Evolutionary conservation across 2,329 filamentous ascomycete species (phyloP).

Genomic region (Ramularia collo-cygni): DNA sequence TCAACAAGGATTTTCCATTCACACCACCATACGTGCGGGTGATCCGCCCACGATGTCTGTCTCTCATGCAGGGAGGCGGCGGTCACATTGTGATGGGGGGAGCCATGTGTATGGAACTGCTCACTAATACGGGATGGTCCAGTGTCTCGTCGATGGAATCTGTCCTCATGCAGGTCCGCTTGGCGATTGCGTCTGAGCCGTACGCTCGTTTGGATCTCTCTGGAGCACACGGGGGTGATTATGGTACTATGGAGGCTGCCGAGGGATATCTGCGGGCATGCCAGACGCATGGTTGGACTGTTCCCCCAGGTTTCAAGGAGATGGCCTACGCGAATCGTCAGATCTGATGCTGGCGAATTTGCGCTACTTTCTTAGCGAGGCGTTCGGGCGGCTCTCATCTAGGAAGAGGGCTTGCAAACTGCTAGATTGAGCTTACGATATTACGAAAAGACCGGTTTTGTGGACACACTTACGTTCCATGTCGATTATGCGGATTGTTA

Average conservation of each 20-base stretch:
- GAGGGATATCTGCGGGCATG: slow-evolving; percentile 67
- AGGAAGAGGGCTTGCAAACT: too few species aligned
- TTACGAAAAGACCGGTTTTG: too few species aligned
- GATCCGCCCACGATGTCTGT: slow-evolving; percentile 69
- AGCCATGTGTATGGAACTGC: slow-evolving; percentile 67
- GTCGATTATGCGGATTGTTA: too few species aligned
- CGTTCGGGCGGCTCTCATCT: too few species aligned
- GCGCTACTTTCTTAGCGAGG: too few species aligned
- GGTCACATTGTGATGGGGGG: slow-evolving; percentile 81
- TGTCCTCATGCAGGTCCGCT: slow-evolving; percentile 70
- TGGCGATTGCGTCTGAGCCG: slow-evolving; percentile 67
- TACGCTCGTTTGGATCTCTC: slow-evolving; percentile 60
- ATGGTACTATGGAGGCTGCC: slow-evolving; percentile 63
- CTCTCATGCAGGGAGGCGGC: slow-evolving; percentile 66
- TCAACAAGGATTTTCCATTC: slow-evolving; percentile 67
- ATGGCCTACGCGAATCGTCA: too few species aligned
- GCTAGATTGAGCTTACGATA: too few species aligned
- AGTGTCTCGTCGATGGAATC: slow-evolving; percentile 67
- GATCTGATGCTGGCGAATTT: too few species aligned
- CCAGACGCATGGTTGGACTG: slow-evolving; percentile 61
- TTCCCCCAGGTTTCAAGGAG: slow-evolving; percentile 56
- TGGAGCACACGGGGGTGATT: slow-evolving; percentile 33
- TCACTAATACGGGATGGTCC: slow-evolving; percentile 79
- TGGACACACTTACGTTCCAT: too few species aligned
- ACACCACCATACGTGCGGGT: slow-evolving; percentile 79